These are phyloP conservation scores for Solanum etuberosum DNA, from an alignment of 257 asterid genomes.

Conservation along the genomic window DNA sequence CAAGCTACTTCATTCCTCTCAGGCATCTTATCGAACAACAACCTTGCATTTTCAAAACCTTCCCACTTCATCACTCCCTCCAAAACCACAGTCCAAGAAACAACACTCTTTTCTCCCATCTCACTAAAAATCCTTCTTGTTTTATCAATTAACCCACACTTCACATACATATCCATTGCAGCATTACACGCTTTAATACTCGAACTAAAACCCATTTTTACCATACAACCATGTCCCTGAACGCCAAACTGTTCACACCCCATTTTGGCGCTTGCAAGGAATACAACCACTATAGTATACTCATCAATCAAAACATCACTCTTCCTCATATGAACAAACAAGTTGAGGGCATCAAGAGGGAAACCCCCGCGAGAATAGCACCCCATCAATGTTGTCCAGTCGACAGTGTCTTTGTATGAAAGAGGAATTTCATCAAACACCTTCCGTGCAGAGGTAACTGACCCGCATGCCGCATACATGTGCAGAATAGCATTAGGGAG, in stretches of 20 bases:
- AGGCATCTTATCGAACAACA: slow-evolving; percentile 57
- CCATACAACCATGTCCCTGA: slow-evolving; percentile 42
- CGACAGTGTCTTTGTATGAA: slow-evolving; percentile 39
- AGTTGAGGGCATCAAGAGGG: slow-evolving; percentile 24
- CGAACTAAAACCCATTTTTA: slow-evolving; percentile 40
- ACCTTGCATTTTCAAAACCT: slow-evolving; percentile 42
- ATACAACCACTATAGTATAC: slow-evolving; percentile 43
- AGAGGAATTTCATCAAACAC: slow-evolving; percentile 63
- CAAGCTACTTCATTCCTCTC: slow-evolving; percentile 62
- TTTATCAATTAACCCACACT: slow-evolving; percentile 37
- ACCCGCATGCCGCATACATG: slow-evolving; percentile 53
- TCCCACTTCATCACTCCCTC: slow-evolving; percentile 55
- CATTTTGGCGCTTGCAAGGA: slow-evolving; percentile 47
- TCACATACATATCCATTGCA: slow-evolving; percentile 64
- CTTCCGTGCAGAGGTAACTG: slow-evolving; percentile 29
- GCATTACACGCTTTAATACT: slow-evolving; percentile 49
- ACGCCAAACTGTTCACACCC: slow-evolving; percentile 33
- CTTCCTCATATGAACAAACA: slow-evolving; percentile 43
- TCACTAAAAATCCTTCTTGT: slow-evolving; percentile 44
- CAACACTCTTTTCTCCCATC: slow-evolving; percentile 43
- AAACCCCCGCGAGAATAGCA: slow-evolving; percentile 31
- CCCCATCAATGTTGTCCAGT: slow-evolving; percentile 66
- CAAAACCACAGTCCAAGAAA: slow-evolving; percentile 77
- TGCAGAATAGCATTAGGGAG: slow-evolving; percentile 49
- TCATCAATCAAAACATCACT: slow-evolving; percentile 32